Base-by-base conservation (phyloP, 148 eudicot species). In the Fagopyrum tataricum region DNA sequence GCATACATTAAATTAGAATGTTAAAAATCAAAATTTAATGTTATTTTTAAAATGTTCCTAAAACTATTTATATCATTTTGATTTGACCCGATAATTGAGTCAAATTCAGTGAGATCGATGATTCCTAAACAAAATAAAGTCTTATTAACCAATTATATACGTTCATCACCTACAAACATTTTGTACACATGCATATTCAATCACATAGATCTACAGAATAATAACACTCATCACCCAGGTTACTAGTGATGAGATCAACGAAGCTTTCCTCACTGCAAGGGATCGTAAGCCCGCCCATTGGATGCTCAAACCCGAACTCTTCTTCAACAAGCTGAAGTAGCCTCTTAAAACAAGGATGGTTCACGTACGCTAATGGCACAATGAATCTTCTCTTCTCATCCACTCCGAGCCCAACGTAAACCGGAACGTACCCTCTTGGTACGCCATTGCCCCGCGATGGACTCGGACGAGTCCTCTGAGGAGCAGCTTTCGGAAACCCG, bases 241-340 rank as follows among this genome's bases (percentile, higher is more conserved):
- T 64, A 64, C 43, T 64, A 37, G 69, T 64, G 20, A 64, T 64
- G 6, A 64, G 10, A 64, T 64, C 69, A 14, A 64, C 15, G 17
- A 64, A 64, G 15, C 69, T 64, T 15, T 64, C 78, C 84, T 85
- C 86, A 31, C 82, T 77, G 46, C 89, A 85, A 53, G 89, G 89
- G 53, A 88, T 81, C 0, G 87, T 84, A 31, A 88, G 76, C 18
- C 44, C 69, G 15, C 91, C 91, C 87, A 80, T 88, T 6, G 81
- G 84, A 43, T 88, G 84, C 73, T 82, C 82, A 59, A 85, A 88
- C 52, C 91, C 91, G 24, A 85, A 88, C 76, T 88, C 89, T 26
- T 88, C 89, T 42, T 84, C 91, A 21, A 87, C 91, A 13, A 71
- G 83, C 13, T 61, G 75, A 14, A 85, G 84, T 7, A 88, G 81